These are phyloP conservation scores for Musa beccarii DNA, from an alignment of 176 grass and related monocot genomes.

Conservation along the genomic window DNA sequence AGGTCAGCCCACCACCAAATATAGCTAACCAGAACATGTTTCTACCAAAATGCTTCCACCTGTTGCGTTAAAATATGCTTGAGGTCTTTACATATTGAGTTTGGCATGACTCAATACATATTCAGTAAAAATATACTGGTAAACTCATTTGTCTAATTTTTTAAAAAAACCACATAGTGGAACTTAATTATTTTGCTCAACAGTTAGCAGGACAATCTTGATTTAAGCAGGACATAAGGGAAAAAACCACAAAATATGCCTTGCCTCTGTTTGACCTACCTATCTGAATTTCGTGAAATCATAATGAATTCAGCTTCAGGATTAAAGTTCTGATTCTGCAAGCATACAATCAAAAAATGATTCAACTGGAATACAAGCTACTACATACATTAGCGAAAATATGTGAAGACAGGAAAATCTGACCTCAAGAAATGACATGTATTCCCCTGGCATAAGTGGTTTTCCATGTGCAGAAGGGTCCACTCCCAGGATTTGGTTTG, in stretches of 20 bases:
- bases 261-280: conserved; percentile 28
- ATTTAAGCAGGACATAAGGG: background rate
- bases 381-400: background rate
- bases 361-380: background rate
- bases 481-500: conserved; percentile 16
- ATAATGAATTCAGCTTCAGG: conserved; percentile 73
- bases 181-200: background rate
- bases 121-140: background rate
- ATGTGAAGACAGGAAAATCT: background rate
- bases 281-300: conserved; percentile 50
- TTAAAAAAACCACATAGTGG: background rate
- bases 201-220: no score
- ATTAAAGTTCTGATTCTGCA: conserved; percentile 83
- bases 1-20: conserved; percentile 48
- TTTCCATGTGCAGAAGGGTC: conserved; percentile 31
- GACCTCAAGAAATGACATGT: conserved; percentile 75
- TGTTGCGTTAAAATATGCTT: conserved; percentile 16
- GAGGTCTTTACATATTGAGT: background rate
- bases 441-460: conserved; percentile 66
- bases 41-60: conserved; percentile 73
- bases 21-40: conserved; percentile 88
- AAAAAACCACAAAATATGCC: background rate
- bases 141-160: background rate
- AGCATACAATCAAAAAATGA: background rate
- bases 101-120: no score